Evolutionary conservation across 768 basidiomycete species (phyloP), one percentile per base, ranked within the genome.

Genomic region (Termitomyces sp.): DNA sequence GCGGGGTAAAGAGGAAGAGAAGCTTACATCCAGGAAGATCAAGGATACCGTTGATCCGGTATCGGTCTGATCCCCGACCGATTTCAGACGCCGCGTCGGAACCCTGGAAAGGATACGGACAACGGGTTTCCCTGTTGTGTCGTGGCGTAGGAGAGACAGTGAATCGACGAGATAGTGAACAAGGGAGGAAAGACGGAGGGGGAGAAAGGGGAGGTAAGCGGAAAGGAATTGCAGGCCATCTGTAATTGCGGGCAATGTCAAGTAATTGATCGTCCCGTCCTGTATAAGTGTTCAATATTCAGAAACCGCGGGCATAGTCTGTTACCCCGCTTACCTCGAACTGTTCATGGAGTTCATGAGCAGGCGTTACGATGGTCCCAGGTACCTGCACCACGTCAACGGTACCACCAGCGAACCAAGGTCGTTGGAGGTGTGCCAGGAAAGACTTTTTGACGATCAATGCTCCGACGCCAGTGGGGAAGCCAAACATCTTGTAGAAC

Each of bases 401-500:
- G 0, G 85, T 90, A 2, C 91, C 91, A 32, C 91, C 91, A 2
- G 90, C 83, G 68, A 93, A 93, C 91, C 91, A 94, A 0, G 89
- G 90, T 9, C 89, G 82, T 54, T 83, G 76, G 40, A 91, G 74
- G 48, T 74, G 73, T 5, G 69, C 69, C 51, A 91, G 71, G 63
- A 91, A 90, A 9, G 81, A 80, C 65, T 86, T 85, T 68, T 85
- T 88, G 44, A 88, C 86, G 30, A 94, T 70, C 5, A 94, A 76
- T 12, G 90, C 90, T 36, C 92, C 91, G 43, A 93, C 83, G 8
- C 91, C 91, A 0, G 91, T 93, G 12, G 91, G 91, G 64, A 86
- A 93, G 34, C 91, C 91, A 62, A 92, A 91, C 88, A 93, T 92
- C 64, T 94, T 94, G 73, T 94, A 94, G 65, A 93, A 92, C 44